Evolutionary conservation across 768 basidiomycete species (phyloP).

Genomic region (Tylopilus sp.): DNA sequence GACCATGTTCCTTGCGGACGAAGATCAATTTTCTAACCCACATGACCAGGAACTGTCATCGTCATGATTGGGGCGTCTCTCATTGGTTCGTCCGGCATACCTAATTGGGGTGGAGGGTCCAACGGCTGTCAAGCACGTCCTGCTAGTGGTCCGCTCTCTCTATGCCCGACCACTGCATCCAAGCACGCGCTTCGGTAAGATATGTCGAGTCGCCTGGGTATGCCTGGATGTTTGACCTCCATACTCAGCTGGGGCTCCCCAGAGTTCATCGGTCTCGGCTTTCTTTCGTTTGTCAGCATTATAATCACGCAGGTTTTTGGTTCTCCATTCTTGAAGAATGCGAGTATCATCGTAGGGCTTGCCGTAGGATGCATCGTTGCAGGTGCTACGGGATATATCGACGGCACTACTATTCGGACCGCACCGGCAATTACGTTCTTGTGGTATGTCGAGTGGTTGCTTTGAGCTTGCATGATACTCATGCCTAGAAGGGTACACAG

Average conservation of each 20-base stretch:
- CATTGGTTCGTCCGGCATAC: conserved; percentile 68
- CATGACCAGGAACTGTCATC: conserved; percentile 61
- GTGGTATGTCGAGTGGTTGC: conserved; percentile 42
- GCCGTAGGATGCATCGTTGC: conserved; percentile 78
- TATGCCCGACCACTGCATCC: conserved; percentile 71
- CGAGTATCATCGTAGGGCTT: conserved; percentile 72
- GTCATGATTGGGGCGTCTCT: conserved; percentile 78
- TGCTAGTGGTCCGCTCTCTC: conserved; percentile 57
- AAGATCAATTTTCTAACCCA: background rate
- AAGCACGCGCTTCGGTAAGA: conserved; percentile 64
- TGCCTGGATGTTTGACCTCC: background rate
- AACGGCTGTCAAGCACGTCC: conserved; percentile 67
- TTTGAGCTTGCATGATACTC: background rate
- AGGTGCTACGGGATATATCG: conserved; percentile 76
- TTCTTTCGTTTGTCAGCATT: conserved; percentile 75
- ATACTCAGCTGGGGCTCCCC: conserved; percentile 70
- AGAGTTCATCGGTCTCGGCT: conserved; percentile 83
- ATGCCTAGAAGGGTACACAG: conserved; percentile 53
- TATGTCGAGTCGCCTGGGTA: background rate
- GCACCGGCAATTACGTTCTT: conserved; percentile 81
- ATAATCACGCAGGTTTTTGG: conserved; percentile 81
- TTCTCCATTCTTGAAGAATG: conserved; percentile 80
- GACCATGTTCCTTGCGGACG: background rate
- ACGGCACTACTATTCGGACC: conserved; percentile 55
- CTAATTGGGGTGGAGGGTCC: conserved; percentile 83